Evolutionary conservation across 225 moss, liverwort and hornwort genomes (phyloP).

Genomic region (Marchantia paleacea): DNA sequence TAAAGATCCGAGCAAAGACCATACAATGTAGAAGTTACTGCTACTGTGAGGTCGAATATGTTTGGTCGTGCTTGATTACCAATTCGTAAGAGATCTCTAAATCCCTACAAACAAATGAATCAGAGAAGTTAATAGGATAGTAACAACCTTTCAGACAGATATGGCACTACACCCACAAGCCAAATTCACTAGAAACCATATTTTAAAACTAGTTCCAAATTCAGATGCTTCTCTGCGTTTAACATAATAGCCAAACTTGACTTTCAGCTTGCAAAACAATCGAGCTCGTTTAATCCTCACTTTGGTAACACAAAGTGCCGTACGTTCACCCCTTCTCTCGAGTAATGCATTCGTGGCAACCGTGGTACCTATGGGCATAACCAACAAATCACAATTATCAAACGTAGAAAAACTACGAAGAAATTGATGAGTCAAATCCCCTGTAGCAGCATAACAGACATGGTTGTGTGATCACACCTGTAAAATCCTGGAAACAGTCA

Average conservation of each 20-base stretch:
- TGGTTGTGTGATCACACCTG: neutral
- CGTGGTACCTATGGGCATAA: slow-evolving; percentile 58
- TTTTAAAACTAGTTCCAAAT: neutral
- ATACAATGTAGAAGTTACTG: slow-evolving; percentile 79
- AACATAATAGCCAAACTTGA: neutral
- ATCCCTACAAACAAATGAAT: slow-evolving; percentile 47
- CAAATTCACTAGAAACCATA: neutral
- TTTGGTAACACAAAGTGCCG: slow-evolving; percentile 85
- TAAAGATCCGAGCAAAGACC: neutral
- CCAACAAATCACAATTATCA: slow-evolving; percentile 10
- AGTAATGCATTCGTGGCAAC: slow-evolving; percentile 96
- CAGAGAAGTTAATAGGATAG: neutral
- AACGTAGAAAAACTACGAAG: neutral
- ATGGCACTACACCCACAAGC: neutral
- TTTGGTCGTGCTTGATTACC: slow-evolving; percentile 96
- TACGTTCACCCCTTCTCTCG: slow-evolving; percentile 88
- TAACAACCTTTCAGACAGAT: neutral
- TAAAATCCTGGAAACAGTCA: no score
- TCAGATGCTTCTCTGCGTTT: neutral
- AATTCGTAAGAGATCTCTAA: slow-evolving; percentile 82
- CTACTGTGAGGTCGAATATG: slow-evolving; percentile 86
- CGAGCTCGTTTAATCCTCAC: slow-evolving; percentile 9
- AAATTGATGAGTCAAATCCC: neutral
- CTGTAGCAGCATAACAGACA: neutral
- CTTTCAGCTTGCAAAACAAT: neutral